Conservation (phyloP, 768 basidiomycete species). For the Boletus rufocinnamomeus region DNA sequence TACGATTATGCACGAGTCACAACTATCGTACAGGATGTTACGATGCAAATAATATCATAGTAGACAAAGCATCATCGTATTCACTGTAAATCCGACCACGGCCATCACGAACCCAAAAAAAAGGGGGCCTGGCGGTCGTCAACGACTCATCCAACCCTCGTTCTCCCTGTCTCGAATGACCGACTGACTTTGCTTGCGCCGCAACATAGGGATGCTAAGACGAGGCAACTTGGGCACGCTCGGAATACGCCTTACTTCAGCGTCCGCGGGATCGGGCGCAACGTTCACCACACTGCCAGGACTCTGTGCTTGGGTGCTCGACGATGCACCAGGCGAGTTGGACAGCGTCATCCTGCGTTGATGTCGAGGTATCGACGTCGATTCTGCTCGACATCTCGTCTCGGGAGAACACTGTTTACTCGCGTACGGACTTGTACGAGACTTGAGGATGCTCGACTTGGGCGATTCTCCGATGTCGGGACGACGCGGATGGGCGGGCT, state of each 20-base stretch:
- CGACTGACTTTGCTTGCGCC: conserved; percentile 28
- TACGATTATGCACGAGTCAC: background rate
- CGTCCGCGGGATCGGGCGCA: too few species aligned
- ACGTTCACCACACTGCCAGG: background rate
- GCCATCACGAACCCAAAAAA: background rate
- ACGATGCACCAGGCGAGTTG: conserved; percentile 9
- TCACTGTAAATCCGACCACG: background rate
- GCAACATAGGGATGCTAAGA: conserved; percentile 32
- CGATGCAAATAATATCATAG: conserved; percentile 1
- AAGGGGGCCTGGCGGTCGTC: background rate
- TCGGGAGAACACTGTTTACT: conserved; percentile 3
- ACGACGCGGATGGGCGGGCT: conserved; percentile 1
- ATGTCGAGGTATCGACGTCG: conserved; percentile 2
- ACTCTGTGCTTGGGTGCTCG: background rate
- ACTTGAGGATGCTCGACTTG: conserved; percentile 20
- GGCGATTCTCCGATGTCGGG: conserved; percentile 11
- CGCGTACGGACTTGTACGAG: conserved; percentile 7
- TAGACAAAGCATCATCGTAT: background rate
- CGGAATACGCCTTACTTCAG: conserved; percentile 18
- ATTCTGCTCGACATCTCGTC: background rate
- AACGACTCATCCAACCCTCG: background rate
- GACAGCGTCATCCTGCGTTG: conserved; percentile 28
- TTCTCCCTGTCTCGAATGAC: conserved; percentile 3
- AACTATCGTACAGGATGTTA: conserved; percentile 2
- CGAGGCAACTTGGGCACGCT: conserved; percentile 30